Percentiles rank a stretch among this genome's conserved stretches.
Conservation (phyloP, 1,284 basidiomycete species). For the Rhodotorula glutinis region DNA sequence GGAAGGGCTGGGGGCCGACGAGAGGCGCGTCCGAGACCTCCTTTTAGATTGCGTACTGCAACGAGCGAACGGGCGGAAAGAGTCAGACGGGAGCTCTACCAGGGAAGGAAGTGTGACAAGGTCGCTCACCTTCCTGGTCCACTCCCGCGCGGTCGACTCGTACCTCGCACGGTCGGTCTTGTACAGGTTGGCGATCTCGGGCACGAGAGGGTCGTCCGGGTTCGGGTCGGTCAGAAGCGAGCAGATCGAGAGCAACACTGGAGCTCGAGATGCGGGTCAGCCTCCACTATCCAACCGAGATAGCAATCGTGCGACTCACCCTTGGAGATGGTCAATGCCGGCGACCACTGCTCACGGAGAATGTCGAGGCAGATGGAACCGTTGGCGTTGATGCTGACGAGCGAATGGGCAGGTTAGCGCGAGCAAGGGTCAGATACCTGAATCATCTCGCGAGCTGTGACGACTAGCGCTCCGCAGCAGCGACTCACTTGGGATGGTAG, state of each 20-base stretch:
- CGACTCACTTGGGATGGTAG: constrained; percentile 55
- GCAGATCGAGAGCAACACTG: constrained; percentile 22
- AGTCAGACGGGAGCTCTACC: not conserved
- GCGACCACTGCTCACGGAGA: constrained; percentile 69
- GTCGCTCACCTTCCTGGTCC: constrained; percentile 74
- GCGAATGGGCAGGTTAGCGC: too few species aligned
- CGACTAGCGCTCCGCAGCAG: too few species aligned
- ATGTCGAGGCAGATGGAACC: constrained; percentile 90
- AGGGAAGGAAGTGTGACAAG: too few species aligned
- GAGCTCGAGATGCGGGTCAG: too few species aligned
- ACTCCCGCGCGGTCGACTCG: constrained; percentile 91
- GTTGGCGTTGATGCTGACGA: constrained; percentile 88
- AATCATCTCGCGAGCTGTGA: not conserved
- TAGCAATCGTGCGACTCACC: constrained; percentile 24
- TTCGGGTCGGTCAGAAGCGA: constrained; percentile 48
- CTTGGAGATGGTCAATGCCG: constrained; percentile 58
- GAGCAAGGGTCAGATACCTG: not conserved
- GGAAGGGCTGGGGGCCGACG: not conserved
- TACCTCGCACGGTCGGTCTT: constrained; percentile 57
- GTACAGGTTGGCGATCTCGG: constrained; percentile 42
- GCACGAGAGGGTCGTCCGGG: constrained; percentile 51
- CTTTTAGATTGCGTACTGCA: constrained; percentile 46
- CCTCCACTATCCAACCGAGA: too few species aligned
- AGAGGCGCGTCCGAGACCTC: too few species aligned
- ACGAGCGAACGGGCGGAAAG: not conserved